Evolutionary conservation across 345 rosid genomes (phyloP).

Genomic region (Toxicodendron radicans): DNA sequence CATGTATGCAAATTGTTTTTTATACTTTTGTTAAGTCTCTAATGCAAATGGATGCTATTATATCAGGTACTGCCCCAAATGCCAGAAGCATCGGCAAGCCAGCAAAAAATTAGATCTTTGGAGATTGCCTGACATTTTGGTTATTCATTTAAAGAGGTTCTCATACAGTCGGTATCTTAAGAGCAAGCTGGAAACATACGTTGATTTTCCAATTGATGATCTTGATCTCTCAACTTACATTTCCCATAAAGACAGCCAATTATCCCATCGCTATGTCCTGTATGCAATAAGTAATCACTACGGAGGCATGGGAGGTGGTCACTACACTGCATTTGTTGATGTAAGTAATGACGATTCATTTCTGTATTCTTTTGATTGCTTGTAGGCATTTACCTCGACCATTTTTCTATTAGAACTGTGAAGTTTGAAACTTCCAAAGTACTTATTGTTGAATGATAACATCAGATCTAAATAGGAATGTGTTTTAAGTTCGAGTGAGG

Average conservation of each 20-base stretch:
- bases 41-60: constrained; percentile 1
- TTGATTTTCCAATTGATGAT: constrained; percentile 62
- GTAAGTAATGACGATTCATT: constrained; percentile 39
- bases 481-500: too few species aligned
- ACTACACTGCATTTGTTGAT: constrained; percentile 64
- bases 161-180: constrained; percentile 53
- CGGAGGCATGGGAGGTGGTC: constrained; percentile 79
- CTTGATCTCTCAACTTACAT: constrained; percentile 60
- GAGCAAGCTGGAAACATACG: constrained; percentile 67
- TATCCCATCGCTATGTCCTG: constrained; percentile 40
- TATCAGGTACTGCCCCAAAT: constrained; percentile 64
- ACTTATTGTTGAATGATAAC: too few species aligned
- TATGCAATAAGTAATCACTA: constrained; percentile 67
- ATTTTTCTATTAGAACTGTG: neutral
- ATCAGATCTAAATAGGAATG: too few species aligned
- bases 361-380: neutral
- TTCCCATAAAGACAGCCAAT: constrained; percentile 34
- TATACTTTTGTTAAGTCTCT: constrained; percentile 4
- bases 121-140: constrained; percentile 69
- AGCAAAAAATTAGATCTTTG: constrained; percentile 72
- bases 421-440: too few species aligned
- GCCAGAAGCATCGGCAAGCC: constrained; percentile 66
- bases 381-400: neutral
- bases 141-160: constrained; percentile 71
- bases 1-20: neutral